These are phyloP conservation scores for Lactarius psammicola DNA, from an alignment of 768 basidiomycete genomes.

Conservation along the genomic window DNA sequence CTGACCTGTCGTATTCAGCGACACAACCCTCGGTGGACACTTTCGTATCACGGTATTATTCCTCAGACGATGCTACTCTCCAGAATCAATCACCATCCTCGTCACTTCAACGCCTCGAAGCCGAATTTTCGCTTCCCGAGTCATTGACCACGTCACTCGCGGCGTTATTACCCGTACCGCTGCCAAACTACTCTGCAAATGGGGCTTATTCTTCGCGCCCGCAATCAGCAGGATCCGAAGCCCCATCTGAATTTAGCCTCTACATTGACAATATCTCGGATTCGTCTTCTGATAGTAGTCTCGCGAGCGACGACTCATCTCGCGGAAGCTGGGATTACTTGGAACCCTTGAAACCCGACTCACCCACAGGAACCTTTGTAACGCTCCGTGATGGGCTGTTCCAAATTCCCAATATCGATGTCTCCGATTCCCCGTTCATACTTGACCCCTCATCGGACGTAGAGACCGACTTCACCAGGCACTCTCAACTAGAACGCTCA, in stretches of 20 bases:
- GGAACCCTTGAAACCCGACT: slow-evolving; percentile 3
- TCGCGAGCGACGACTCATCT: neutral
- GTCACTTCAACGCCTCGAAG: neutral
- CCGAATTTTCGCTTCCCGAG: neutral
- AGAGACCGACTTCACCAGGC: neutral
- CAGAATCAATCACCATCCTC: neutral
- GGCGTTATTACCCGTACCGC: neutral
- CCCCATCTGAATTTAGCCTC: neutral
- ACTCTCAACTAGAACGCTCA: neutral
- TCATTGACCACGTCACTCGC: neutral
- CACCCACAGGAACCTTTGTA: slow-evolving; percentile 2
- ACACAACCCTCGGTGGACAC: neutral
- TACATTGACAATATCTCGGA: slow-evolving; percentile 6
- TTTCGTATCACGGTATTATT: neutral
- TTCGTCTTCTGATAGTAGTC: slow-evolving; percentile 11
- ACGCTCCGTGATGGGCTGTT: neutral
- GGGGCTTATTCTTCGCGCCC: neutral
- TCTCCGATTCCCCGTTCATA: neutral
- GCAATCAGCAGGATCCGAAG: neutral
- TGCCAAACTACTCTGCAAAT: neutral
- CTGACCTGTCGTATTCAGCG: neutral
- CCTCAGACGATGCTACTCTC: neutral
- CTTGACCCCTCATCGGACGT: neutral
- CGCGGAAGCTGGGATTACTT: slow-evolving; percentile 7
- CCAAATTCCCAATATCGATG: neutral